A percentile compares a stretch with the other conserved stretches of the same genome.
Evolutionary conservation across 768 basidiomycete genomes (phyloP).

Genomic region (Sistotremastrum suecicum): DNA sequence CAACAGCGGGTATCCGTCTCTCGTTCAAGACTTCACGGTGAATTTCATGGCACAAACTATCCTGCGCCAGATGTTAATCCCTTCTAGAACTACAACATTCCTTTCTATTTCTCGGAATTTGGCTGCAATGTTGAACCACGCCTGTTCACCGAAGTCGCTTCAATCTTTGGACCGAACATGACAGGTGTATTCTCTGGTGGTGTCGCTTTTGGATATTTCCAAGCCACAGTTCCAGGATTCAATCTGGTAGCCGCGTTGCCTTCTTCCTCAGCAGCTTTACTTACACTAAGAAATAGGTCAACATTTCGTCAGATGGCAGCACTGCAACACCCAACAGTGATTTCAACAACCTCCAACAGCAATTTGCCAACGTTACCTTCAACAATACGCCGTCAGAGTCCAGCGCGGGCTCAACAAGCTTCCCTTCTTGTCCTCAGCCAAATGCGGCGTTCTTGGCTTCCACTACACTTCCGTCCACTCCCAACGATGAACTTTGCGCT

Average conservation of each 20-base stretch:
- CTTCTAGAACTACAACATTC: conserved; percentile 44
- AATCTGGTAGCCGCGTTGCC: conserved; percentile 49
- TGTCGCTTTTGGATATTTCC: conserved; percentile 83
- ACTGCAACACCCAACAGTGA: conserved; percentile 59
- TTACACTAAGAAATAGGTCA: conserved; percentile 26
- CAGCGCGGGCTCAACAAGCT: conserved; percentile 34
- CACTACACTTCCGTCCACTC: conserved; percentile 66
- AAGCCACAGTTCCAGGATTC: conserved; percentile 53
- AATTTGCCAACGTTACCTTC: conserved; percentile 42
- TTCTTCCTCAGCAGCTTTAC: no score
- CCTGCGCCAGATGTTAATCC: conserved; percentile 1
- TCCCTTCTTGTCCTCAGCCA: conserved; percentile 46
- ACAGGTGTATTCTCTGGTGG: conserved; percentile 78
- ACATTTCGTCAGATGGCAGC: conserved; percentile 45
- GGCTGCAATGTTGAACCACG: conserved; percentile 58
- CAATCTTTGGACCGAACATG: conserved; percentile 62
- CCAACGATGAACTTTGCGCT: conserved; percentile 63
- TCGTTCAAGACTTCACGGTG: conserved; percentile 23
- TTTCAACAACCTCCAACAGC: conserved; percentile 46
- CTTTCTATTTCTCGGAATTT: conserved; percentile 84
- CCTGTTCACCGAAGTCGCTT: conserved; percentile 66
- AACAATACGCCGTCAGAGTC: conserved; percentile 46
- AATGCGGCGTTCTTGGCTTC: conserved; percentile 52
- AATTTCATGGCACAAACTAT: conserved; percentile 27
- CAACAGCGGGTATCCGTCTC: background rate